Evolutionary conservation across 441 rosid genomes (phyloP).

Genomic region (Croton laevigatus): DNA sequence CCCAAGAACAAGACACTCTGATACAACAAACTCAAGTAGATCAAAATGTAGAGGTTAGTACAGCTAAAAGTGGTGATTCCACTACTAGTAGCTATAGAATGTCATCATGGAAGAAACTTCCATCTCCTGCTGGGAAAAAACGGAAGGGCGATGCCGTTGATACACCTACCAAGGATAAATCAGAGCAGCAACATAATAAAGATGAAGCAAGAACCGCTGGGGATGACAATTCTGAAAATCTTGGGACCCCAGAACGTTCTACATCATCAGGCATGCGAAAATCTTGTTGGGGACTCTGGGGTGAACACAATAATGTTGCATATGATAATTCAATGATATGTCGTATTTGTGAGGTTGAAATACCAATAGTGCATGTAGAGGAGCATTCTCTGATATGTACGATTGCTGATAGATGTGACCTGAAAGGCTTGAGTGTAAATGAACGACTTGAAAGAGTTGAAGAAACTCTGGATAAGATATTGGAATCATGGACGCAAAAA

Average conservation of each 20-base stretch:
- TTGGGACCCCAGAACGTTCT: slow-evolving; percentile 52
- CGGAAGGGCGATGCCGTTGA: slow-evolving; percentile 48
- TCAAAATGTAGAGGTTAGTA: slow-evolving; percentile 47
- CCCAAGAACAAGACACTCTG: slow-evolving; percentile 32
- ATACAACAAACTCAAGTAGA: slow-evolving; percentile 40
- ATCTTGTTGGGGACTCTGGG: slow-evolving; percentile 70
- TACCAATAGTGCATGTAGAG: slow-evolving; percentile 97
- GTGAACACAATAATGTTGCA: slow-evolving; percentile 53
- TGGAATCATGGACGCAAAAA: slow-evolving; percentile 83
- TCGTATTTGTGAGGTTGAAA: slow-evolving; percentile 98
- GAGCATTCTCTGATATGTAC: slow-evolving; percentile 96
- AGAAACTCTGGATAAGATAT: slow-evolving; percentile 79
- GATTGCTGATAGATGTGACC: slow-evolving; percentile 94
- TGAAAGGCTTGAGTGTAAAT: slow-evolving; percentile 81
- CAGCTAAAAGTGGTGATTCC: slow-evolving; percentile 81
- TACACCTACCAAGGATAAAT: slow-evolving; percentile 49
- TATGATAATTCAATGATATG: slow-evolving; percentile 94
- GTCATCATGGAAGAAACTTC: slow-evolving; percentile 98
- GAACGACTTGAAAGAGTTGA: slow-evolving; percentile 89
- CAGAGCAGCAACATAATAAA: slow-evolving; percentile 35
- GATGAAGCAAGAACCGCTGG: slow-evolving; percentile 41
- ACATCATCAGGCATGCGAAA: slow-evolving; percentile 41
- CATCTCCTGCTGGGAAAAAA: slow-evolving; percentile 75
- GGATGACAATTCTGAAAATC: slow-evolving; percentile 42
- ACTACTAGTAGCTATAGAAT: slow-evolving; percentile 69